Percentiles rank a stretch among this genome's conserved stretches.
Conservation (phyloP, 768 basidiomycete species). For the Megacollybia marginata region DNA sequence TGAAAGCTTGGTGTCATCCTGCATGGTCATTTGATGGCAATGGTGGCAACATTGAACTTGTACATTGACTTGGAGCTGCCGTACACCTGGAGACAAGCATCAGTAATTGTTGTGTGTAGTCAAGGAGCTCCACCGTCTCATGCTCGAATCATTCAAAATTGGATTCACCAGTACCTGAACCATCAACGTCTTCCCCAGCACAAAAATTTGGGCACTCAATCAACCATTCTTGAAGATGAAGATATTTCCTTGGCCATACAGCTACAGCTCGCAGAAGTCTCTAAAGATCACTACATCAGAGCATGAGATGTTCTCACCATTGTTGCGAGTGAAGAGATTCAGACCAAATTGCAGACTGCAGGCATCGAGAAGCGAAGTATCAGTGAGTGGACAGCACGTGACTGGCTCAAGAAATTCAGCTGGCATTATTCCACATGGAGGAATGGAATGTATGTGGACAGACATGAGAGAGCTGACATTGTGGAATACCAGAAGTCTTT, state of each 20-base stretch:
- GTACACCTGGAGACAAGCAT: too few relatives aligned
- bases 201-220: constrained; percentile 14
- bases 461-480: constrained; percentile 20
- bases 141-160: too few relatives aligned
- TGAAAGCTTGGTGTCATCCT: constrained; percentile 24
- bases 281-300: constrained; percentile 18
- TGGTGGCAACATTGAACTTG: too few relatives aligned
- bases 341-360: constrained; percentile 6
- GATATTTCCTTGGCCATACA: constrained; percentile 19
- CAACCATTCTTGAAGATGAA: constrained; percentile 28
- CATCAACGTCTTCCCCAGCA: constrained; percentile 17
- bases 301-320: constrained; percentile 24
- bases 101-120: too few relatives aligned
- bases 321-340: too few relatives aligned
- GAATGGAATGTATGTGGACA: constrained; percentile 23
- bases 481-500: constrained; percentile 22
- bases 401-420: constrained; percentile 25
- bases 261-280: constrained; percentile 18
- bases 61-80: constrained; percentile 22
- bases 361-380: constrained; percentile 7
- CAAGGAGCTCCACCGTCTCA: too few relatives aligned
- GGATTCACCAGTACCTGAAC: too few relatives aligned
- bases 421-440: constrained; percentile 19
- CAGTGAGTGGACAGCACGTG: constrained; percentile 16
- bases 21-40: constrained; percentile 19